A percentile compares a stretch with the other conserved stretches of the same genome.
These are phyloP conservation scores for Phyllosticta citriasiana DNA, from an alignment of 2,329 filamentous ascomycete genomes.

Conservation along the genomic window DNA sequence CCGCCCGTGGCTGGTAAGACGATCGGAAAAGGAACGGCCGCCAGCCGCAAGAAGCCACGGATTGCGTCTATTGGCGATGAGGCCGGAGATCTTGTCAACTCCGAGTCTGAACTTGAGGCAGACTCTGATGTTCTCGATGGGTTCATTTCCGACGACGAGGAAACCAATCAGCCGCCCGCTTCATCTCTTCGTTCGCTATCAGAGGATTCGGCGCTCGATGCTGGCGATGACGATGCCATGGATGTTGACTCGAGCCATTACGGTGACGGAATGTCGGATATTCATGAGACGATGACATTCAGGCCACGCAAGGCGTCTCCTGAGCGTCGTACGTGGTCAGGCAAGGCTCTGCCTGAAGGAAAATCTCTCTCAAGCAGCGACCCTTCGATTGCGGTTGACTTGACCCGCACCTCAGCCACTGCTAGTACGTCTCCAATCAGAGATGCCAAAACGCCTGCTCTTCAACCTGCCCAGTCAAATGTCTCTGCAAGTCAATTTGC, in stretches of 20 bases:
- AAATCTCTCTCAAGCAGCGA: no score
- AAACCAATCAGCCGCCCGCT: neutral
- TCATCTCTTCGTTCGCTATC: neutral
- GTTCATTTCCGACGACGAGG: constrained; percentile 39
- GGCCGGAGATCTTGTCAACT: constrained; percentile 39
- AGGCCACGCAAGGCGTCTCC: no score
- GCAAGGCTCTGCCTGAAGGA: no score
- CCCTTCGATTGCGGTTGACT: no score
- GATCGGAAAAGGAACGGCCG: neutral
- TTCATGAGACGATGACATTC: neutral
- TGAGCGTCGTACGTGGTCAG: no score
- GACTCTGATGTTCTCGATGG: constrained; percentile 37
- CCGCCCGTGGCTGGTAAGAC: neutral
- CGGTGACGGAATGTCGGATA: neutral
- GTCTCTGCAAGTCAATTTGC: neutral
- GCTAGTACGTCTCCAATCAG: neutral
- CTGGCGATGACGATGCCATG: neutral
- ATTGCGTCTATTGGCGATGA: constrained; percentile 18
- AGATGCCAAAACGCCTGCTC: neutral
- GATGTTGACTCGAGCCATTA: neutral
- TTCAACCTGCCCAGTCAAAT: neutral
- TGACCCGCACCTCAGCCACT: no score
- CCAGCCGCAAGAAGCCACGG: neutral
- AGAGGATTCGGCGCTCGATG: neutral
- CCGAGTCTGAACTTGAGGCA: constrained; percentile 13